These are phyloP conservation scores for Lasiodiplodia sp. DNA, from an alignment of 2,329 filamentous ascomycete genomes.

Conservation along the genomic window DNA sequence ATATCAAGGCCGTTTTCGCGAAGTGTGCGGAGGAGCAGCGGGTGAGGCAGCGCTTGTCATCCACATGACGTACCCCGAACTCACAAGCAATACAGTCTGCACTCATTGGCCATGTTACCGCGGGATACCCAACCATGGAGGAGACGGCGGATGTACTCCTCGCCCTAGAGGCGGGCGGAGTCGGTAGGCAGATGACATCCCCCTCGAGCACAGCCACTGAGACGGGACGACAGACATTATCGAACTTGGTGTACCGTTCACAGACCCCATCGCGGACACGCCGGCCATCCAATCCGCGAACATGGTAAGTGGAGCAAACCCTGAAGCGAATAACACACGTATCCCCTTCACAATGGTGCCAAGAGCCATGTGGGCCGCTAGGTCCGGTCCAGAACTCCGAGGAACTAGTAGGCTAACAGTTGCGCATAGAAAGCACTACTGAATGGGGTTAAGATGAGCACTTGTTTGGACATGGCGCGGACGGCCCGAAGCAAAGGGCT, in stretches of 20 bases:
- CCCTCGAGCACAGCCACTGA: neutral
- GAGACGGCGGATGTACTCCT: slow-evolving; percentile 79
- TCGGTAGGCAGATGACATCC: slow-evolving; percentile 64
- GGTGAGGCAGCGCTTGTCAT: neutral
- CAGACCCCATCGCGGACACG: slow-evolving; percentile 96
- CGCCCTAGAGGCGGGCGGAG: slow-evolving; percentile 88
- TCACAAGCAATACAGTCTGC: slow-evolving; percentile 58
- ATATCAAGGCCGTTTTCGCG: slow-evolving; percentile 9
- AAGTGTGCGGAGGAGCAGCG: neutral
- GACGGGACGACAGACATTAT: slow-evolving; percentile 74
- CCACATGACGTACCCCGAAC: neutral
- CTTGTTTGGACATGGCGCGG: slow-evolving; percentile 82
- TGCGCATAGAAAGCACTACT: slow-evolving; percentile 69
- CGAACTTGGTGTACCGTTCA: slow-evolving; percentile 95
- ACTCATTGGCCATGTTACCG: slow-evolving; percentile 94
- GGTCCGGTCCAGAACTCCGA: neutral
- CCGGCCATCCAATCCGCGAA: slow-evolving; percentile 90
- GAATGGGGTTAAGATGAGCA: slow-evolving; percentile 85
- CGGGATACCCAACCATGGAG: slow-evolving; percentile 82
- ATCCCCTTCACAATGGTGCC: slow-evolving; percentile 36
- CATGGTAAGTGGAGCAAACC: slow-evolving; percentile 62
- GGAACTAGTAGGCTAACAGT: slow-evolving; percentile 32
- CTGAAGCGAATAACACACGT: slow-evolving; percentile 20
- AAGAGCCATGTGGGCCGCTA: neutral
- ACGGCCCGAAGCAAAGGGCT: slow-evolving; percentile 80